phyloP scores from a whole-genome alignment of 2,329 filamentous ascomycete species.

The Chaetomiaceae sp. region DNA sequence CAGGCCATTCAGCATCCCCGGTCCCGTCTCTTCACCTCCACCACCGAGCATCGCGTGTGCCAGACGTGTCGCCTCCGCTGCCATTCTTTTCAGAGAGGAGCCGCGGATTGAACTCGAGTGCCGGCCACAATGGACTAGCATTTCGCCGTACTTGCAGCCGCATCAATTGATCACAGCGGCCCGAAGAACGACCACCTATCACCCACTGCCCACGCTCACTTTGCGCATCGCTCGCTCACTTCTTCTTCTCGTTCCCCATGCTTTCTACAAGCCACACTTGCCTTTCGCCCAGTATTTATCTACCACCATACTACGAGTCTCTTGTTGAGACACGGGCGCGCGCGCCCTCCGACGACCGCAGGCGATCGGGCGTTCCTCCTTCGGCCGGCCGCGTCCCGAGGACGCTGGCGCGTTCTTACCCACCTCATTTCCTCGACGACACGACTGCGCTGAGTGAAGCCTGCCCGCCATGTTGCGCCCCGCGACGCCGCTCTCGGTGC shows the following conservation, averaged over 20 bases:
- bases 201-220: too few species aligned
- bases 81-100: constrained; percentile 8
- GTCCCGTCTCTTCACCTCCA: constrained; percentile 13
- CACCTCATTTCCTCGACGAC: background rate
- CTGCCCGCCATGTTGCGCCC: constrained; percentile 70
- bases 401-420: constrained; percentile 33
- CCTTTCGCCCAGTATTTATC: background rate
- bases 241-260: constrained; percentile 14
- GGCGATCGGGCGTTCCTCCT: constrained; percentile 14
- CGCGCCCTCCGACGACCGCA: background rate
- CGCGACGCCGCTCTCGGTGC: constrained; percentile 80
- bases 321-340: constrained; percentile 2
- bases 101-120: constrained; percentile 4
- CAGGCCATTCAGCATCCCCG: background rate
- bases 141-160: background rate
- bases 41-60: constrained; percentile 13
- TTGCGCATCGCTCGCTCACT: constrained; percentile 10
- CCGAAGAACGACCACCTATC: background rate
- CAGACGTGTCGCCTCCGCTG: constrained; percentile 8
- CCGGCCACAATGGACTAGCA: constrained; percentile 8
- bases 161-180: constrained; percentile 2
- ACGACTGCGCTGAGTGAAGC: background rate
- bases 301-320: background rate
- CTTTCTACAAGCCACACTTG: constrained; percentile 3
- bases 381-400: constrained; percentile 38